Percentiles rank a stretch among this genome's conserved stretches.
These are phyloP conservation scores for Parmelia sp. DNA, from an alignment of 495 filamentous ascomycete genomes.

Conservation along the genomic window DNA sequence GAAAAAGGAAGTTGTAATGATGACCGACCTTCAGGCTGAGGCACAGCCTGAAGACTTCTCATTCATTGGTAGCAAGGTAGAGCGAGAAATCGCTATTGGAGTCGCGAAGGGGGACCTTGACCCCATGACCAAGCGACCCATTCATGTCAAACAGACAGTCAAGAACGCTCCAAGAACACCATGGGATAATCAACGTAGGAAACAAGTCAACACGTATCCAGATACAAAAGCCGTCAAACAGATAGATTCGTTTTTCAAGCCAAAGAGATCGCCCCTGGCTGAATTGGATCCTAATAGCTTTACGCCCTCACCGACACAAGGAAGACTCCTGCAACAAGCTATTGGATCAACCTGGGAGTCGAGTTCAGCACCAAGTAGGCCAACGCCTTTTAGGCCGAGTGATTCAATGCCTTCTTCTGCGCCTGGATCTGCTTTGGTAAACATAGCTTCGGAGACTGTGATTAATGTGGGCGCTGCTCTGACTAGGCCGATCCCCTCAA, in stretches of 20 bases:
- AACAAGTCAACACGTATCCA: conserved; percentile 41
- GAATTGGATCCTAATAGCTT: conserved; percentile 87
- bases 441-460: conserved; percentile 35
- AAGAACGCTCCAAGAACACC: conserved; percentile 28
- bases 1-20: conserved; percentile 59
- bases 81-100: conserved; percentile 59
- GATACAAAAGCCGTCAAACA: conserved; percentile 58
- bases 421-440: conserved; percentile 34
- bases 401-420: conserved; percentile 7
- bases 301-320: conserved; percentile 62
- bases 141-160: conserved; percentile 39
- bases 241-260: conserved; percentile 73
- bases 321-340: conserved; percentile 50
- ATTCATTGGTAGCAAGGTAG: conserved; percentile 71
- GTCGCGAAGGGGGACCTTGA: conserved; percentile 83
- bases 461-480: conserved; percentile 38
- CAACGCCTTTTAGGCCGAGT: conserved; percentile 35
- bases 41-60: conserved; percentile 59
- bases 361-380: conserved; percentile 37
- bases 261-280: conserved; percentile 67
- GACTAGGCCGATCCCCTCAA: conserved; percentile 46
- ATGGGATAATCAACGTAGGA: conserved; percentile 33
- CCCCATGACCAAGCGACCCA: conserved; percentile 75
- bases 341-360: conserved; percentile 48
- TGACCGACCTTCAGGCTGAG: conserved; percentile 55